Evolutionary conservation across 1,139 yeast species (phyloP).

Genomic region (Candida gigantensis): DNA sequence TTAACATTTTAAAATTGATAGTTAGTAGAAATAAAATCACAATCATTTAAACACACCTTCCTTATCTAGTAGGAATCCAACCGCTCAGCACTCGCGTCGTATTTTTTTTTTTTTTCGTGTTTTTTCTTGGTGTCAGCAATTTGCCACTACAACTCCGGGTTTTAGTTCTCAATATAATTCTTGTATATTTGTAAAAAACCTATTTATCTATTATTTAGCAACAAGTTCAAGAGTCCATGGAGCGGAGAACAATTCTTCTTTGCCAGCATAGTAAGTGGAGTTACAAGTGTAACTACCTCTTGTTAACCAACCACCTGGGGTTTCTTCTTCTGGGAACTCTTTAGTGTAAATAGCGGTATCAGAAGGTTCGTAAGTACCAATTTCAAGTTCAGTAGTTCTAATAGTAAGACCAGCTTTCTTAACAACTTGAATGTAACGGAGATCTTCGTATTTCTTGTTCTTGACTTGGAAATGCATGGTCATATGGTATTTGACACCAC

Average conservation of each 20-base stretch:
- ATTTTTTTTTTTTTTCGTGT: no score
- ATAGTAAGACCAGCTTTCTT: constrained; percentile 42
- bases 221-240: constrained; percentile 32
- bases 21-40: no score
- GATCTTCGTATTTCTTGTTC: constrained; percentile 30
- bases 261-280: constrained; percentile 38
- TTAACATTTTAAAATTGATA: no score
- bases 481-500: constrained; percentile 36
- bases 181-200: no score
- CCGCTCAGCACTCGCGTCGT: no score
- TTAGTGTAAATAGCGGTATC: constrained; percentile 30
- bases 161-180: no score
- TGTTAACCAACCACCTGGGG: constrained; percentile 45
- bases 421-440: constrained; percentile 40
- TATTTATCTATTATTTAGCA: constrained; percentile 7
- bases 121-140: no score
- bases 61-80: no score
- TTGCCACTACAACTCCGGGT: no score
- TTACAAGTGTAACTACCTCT: constrained; percentile 39
- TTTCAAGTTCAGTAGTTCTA: constrained; percentile 30
- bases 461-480: constrained; percentile 38
- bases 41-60: no score
- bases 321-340: constrained; percentile 36
- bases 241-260: constrained; percentile 26
- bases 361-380: constrained; percentile 37